Evolutionary conservation across 306 rosid genomes (phyloP).

Genomic region (Prinsepia uniflora): DNA sequence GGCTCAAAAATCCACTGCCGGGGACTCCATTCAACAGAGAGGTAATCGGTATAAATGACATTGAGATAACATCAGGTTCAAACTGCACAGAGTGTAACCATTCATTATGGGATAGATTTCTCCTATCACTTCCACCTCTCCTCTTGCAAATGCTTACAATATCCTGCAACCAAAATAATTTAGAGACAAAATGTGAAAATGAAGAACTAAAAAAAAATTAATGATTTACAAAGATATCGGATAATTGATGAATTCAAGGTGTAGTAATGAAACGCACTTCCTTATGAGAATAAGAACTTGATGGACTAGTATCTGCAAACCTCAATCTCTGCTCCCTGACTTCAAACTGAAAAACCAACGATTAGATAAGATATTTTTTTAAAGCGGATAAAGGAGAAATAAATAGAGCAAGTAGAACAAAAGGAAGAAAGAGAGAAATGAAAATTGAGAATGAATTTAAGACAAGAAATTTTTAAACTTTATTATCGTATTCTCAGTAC

Average conservation of each 20-base stretch:
- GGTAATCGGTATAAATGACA: slow-evolving; percentile 92
- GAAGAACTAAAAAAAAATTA: neutral
- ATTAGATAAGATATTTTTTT: slow-evolving; percentile 21
- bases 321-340: slow-evolving; percentile 72
- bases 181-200: neutral
- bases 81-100: slow-evolving; percentile 87
- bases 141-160: slow-evolving; percentile 65
- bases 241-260: slow-evolving; percentile 11
- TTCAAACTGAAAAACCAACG: slow-evolving; percentile 54
- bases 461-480: neutral
- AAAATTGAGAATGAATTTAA: neutral
- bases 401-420: neutral
- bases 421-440: neutral
- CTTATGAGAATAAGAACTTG: slow-evolving; percentile 80
- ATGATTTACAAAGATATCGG: neutral
- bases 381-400: neutral
- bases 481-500: neutral
- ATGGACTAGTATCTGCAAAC: slow-evolving; percentile 70
- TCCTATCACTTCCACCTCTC: slow-evolving; percentile 78
- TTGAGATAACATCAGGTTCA: slow-evolving; percentile 90
- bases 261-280: slow-evolving; percentile 50
- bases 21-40: slow-evolving; percentile 91
- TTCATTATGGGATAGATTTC: slow-evolving; percentile 56
- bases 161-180: slow-evolving; percentile 49
- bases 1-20: slow-evolving; percentile 97